These are phyloP conservation scores for Lepidium aucheri DNA, from an alignment of 345 rosid genomes.

Conservation along the genomic window DNA sequence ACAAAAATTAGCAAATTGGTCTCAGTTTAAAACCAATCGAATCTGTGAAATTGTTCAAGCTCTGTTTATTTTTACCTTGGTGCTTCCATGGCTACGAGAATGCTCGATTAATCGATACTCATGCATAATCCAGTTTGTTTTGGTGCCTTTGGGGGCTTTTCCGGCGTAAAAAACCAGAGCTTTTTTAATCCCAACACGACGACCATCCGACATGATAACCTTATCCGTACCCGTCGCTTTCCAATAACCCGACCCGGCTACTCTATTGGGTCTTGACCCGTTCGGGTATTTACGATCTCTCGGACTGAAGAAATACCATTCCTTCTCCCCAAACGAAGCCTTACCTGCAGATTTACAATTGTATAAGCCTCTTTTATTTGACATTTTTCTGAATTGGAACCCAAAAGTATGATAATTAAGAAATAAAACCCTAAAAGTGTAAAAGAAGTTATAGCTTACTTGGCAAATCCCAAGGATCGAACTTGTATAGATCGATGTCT, in stretches of 20 bases:
- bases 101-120: constrained; percentile 71
- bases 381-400: too few species aligned
- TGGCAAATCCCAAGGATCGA: constrained; percentile 89
- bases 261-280: constrained; percentile 92
- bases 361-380: too few species aligned
- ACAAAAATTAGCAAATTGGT: too few species aligned
- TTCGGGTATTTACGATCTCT: constrained; percentile 92
- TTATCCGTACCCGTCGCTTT: constrained; percentile 97
- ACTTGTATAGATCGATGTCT: constrained; percentile 89
- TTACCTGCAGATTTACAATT: constrained; percentile 7
- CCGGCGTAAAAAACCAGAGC: constrained; percentile 91
- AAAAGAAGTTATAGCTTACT: too few species aligned
- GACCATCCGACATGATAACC: constrained; percentile 55
- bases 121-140: constrained; percentile 99
- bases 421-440: too few species aligned
- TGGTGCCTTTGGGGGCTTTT: constrained; percentile 84
- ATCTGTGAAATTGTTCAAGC: too few species aligned
- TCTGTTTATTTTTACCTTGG: constrained; percentile 33
- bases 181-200: constrained; percentile 83
- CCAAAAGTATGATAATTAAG: too few species aligned
- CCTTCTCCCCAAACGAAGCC: constrained; percentile 63
- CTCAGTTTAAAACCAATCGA: not conserved
- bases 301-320: constrained; percentile 67
- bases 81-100: constrained; percentile 50
- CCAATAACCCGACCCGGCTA: constrained; percentile 95